Base-by-base conservation (phyloP, 176 grass and related monocot genomes). In the Cenchrus purpureus region DNA sequence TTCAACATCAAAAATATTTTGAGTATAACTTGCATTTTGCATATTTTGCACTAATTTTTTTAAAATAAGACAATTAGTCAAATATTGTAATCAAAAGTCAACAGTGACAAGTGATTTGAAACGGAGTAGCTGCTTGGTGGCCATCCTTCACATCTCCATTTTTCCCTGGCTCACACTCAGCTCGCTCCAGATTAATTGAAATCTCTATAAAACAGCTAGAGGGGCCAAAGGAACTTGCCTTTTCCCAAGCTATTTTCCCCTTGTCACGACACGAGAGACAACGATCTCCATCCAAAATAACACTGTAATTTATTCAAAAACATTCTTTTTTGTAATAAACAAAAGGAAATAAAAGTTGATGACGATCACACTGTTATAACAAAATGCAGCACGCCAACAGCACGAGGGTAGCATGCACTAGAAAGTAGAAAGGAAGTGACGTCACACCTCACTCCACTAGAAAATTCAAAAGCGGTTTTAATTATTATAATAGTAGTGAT, bases 401-500 rank as follows among this genome's bases (percentile, higher is more conserved):
- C 54, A 53, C 66, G 50, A 53, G 77, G 77, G 0, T 49, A 46
- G 13, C 64, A 40, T 40, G 37, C 37, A 71, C 25, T 46, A n/a
- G 76, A 60, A 25, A 25, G 25, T 46, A n/a, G 76, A 61, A 61
- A 68, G 60, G 87, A 76, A 86, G 73, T 20, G 88, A 90, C 58
- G 82, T 42, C 66, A 83, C 79, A 90, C 79, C 73, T 78, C 83
- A 78, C 79, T 78, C 56, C 83, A 86, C 83, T 89, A 90, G 61
- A 78, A 86, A 85, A 79, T 28, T 12, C 4, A 45, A 81, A 10
- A 82, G 52, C 5, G 10, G 59, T 58, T 65, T 79, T 68, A 49
- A 77, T 40, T 40, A 56, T 56, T 65, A 73, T 31, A 16, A 53
- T 15, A 72, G 57, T 53, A 73, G 11, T 0, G 51, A 7, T 0